phyloP scores from a whole-genome alignment of 1,139 yeast genomes.

The Yamadazyma atmosphaerica region DNA sequence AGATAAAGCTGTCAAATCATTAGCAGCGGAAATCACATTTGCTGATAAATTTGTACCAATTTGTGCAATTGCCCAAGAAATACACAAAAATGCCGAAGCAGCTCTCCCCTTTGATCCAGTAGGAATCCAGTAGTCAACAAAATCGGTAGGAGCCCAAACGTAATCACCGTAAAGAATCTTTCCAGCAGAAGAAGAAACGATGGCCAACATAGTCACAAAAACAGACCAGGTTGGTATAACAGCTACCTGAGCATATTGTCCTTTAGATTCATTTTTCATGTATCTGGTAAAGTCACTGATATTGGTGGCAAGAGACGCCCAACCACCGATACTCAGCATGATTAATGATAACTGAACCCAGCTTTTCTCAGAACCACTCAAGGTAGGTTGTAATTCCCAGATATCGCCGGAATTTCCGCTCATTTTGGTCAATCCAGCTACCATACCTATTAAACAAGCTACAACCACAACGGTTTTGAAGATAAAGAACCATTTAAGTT shows the following conservation, averaged over 20 bases:
- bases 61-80: constrained; percentile 46
- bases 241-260: constrained; percentile 13
- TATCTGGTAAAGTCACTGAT: constrained; percentile 18
- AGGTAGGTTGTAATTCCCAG: constrained; percentile 9
- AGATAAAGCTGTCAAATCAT: constrained; percentile 48
- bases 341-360: constrained; percentile 13
- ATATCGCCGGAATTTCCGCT: constrained; percentile 14
- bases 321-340: constrained; percentile 15
- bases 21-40: constrained; percentile 54
- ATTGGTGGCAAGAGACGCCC: constrained; percentile 18
- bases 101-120: constrained; percentile 28
- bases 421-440: constrained; percentile 15
- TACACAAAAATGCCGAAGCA: constrained; percentile 47
- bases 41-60: constrained; percentile 49
- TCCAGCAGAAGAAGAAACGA: constrained; percentile 16
- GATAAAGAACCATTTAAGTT: constrained; percentile 16
- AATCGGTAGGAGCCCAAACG: constrained; percentile 16
- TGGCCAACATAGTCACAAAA: constrained; percentile 18
- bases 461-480: constrained; percentile 14
- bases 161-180: constrained; percentile 15
- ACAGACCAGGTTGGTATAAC: constrained; percentile 15
- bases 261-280: constrained; percentile 7
- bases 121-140: constrained; percentile 14
- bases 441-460: constrained; percentile 16
- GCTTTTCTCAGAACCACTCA: constrained; percentile 10